Evolutionary conservation across 2,329 filamentous ascomycete species (phyloP).

Genomic region (Pestalotiopsis sp.): DNA sequence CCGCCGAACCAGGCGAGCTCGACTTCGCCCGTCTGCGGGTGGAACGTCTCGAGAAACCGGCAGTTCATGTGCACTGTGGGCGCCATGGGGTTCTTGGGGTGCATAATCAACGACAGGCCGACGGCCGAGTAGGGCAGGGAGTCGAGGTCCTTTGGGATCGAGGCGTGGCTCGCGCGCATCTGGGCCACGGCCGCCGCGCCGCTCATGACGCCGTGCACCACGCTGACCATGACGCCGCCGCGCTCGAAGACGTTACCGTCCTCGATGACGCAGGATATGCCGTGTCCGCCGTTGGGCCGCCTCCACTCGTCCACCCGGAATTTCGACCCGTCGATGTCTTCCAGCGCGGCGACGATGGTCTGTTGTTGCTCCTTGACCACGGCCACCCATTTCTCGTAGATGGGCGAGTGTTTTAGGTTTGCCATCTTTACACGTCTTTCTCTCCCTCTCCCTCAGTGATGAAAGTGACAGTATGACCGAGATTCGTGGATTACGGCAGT

Average conservation of each 20-base stretch:
- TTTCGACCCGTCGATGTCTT: slow-evolving; percentile 78
- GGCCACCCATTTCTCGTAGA: slow-evolving; percentile 96
- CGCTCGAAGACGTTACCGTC: slow-evolving; percentile 98
- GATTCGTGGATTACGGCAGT: no score
- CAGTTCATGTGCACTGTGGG: slow-evolving; percentile 98
- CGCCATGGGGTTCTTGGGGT: slow-evolving; percentile 94
- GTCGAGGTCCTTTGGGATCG: slow-evolving; percentile 67
- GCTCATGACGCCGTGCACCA: slow-evolving; percentile 91
- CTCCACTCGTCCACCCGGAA: slow-evolving; percentile 89
- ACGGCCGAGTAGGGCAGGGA: slow-evolving; percentile 89
- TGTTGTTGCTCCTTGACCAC: slow-evolving; percentile 93
- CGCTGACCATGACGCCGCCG: slow-evolving; percentile 90
- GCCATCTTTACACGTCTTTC: background rate
- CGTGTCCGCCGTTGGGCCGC: slow-evolving; percentile 85
- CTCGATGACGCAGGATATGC: slow-evolving; percentile 94
- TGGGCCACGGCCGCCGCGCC: slow-evolving; percentile 78
- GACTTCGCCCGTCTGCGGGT: slow-evolving; percentile 76
- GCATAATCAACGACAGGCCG: slow-evolving; percentile 88
- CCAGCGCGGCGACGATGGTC: slow-evolving; percentile 80
- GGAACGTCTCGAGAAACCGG: slow-evolving; percentile 94
- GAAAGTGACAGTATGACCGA: background rate
- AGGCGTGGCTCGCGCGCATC: slow-evolving; percentile 95
- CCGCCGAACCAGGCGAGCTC: slow-evolving; percentile 96
- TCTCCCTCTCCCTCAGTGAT: background rate
- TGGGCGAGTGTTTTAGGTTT: slow-evolving; percentile 68